These are phyloP conservation scores for Mycena floridula DNA, from an alignment of 768 basidiomycete species.

Conservation along the genomic window DNA sequence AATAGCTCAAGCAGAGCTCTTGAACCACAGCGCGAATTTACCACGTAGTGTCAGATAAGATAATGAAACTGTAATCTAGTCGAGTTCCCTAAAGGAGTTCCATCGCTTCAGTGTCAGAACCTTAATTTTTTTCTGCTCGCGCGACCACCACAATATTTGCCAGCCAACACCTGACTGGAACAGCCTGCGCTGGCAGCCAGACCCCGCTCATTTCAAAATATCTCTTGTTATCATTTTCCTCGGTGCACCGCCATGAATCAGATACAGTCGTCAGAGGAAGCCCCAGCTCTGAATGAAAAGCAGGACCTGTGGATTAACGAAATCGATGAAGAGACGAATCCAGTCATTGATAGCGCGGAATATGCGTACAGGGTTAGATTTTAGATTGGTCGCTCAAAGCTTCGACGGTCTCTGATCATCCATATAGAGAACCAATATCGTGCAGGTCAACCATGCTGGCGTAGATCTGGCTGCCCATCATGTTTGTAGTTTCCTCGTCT, in stretches of 20 bases:
- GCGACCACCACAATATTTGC: neutral
- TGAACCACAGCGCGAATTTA: too few species aligned
- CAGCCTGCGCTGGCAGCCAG: neutral
- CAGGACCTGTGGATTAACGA: neutral
- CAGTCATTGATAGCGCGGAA: constrained; percentile 6
- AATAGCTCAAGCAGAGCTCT: too few species aligned
- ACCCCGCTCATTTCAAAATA: neutral
- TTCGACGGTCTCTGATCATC: neutral
- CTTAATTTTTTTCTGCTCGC: neutral
- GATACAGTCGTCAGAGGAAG: neutral
- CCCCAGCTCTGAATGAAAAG: constrained; percentile 2
- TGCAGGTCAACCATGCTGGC: constrained; percentile 4
- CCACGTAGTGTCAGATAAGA: neutral
- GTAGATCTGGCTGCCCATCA: constrained; percentile 6
- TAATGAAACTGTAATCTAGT: neutral
- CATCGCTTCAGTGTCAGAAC: neutral
- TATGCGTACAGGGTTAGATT: constrained; percentile 6
- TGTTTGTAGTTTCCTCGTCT: neutral
- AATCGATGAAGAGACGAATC: constrained; percentile 2
- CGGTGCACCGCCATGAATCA: neutral
- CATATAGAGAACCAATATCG: constrained; percentile 5
- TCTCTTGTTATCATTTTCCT: neutral
- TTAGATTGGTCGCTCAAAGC: neutral
- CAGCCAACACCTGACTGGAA: neutral
- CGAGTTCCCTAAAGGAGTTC: neutral